Evolutionary conservation across 352 stramenopile species (phyloP).

Genomic region (Phytophthora podocarpi): DNA sequence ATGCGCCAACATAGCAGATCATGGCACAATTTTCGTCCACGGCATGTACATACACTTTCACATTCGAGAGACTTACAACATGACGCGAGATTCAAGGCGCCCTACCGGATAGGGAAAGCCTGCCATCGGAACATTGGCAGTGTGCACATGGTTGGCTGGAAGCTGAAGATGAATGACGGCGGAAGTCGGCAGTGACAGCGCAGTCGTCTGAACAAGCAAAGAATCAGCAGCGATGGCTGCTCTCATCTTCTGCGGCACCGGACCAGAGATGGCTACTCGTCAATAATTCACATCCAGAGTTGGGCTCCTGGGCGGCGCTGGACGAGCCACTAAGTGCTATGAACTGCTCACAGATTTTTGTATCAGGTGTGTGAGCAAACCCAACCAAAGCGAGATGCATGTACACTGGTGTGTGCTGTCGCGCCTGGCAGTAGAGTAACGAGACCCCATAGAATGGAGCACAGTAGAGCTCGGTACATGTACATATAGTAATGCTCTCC

Average conservation of each 20-base stretch:
- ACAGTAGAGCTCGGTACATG: too few relatives aligned
- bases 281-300: slow-evolving; percentile 49
- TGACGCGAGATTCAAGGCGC: slow-evolving; percentile 23
- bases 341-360: background rate
- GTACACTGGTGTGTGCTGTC: too few relatives aligned
- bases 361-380: background rate
- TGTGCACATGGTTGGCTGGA: slow-evolving; percentile 25
- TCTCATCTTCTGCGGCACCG: slow-evolving; percentile 43
- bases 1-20: slow-evolving; percentile 31
- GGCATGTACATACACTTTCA: slow-evolving; percentile 6
- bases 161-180: slow-evolving; percentile 27
- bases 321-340: slow-evolving; percentile 47
- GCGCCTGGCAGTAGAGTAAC: too few relatives aligned
- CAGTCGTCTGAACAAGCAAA: slow-evolving; percentile 32
- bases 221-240: slow-evolving; percentile 43
- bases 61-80: slow-evolving; percentile 16
- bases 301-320: slow-evolving; percentile 28
- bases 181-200: slow-evolving; percentile 14
- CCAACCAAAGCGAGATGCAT: background rate
- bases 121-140: slow-evolving; percentile 22
- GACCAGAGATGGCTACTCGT: slow-evolving; percentile 30
- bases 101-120: slow-evolving; percentile 19
- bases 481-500: too few relatives aligned
- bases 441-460: too few relatives aligned
- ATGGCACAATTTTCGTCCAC: slow-evolving; percentile 26